These are phyloP conservation scores for Hygrocybe punicea DNA, from an alignment of 768 basidiomycete species.

Conservation along the genomic window DNA sequence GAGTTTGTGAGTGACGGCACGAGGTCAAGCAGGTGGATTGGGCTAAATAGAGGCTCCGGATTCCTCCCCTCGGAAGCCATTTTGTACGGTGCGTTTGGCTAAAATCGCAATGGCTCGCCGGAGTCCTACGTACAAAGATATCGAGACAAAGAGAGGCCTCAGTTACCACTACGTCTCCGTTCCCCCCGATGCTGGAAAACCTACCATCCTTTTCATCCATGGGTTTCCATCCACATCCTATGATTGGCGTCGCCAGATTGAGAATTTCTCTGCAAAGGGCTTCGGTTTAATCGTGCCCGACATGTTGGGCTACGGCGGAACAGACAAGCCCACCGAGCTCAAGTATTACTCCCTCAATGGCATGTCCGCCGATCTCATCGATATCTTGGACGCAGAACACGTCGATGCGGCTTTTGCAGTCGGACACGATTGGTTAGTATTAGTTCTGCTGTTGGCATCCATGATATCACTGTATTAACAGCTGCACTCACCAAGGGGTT, in stretches of 20 bases:
- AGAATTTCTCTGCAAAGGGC: slow-evolving; percentile 36
- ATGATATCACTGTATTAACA: background rate
- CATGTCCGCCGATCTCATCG: slow-evolving; percentile 40
- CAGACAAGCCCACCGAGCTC: slow-evolving; percentile 43
- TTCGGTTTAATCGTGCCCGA: slow-evolving; percentile 50
- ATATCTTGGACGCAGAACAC: slow-evolving; percentile 40
- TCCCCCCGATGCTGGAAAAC: slow-evolving; percentile 25
- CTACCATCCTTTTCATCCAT: slow-evolving; percentile 42
- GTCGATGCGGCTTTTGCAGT: slow-evolving; percentile 35
- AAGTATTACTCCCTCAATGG: slow-evolving; percentile 33
- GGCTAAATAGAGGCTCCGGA: too few species aligned
- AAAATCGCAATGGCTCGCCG: too few species aligned
- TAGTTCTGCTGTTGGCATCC: background rate
- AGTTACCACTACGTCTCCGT: slow-evolving; percentile 38
- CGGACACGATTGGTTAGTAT: slow-evolving; percentile 51
- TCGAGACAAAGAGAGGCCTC: slow-evolving; percentile 30
- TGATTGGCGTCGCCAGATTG: slow-evolving; percentile 42
- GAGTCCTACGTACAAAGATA: slow-evolving; percentile 32
- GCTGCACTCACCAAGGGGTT: slow-evolving; percentile 36
- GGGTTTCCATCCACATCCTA: slow-evolving; percentile 43
- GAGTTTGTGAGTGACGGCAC: too few species aligned
- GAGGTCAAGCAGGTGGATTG: too few species aligned
- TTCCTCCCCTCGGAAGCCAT: too few species aligned
- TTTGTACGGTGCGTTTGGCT: too few species aligned
- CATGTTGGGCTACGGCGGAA: slow-evolving; percentile 52